Base-by-base conservation (phyloP, 2,329 filamentous ascomycete genomes). In the Venturia asperata region DNA sequence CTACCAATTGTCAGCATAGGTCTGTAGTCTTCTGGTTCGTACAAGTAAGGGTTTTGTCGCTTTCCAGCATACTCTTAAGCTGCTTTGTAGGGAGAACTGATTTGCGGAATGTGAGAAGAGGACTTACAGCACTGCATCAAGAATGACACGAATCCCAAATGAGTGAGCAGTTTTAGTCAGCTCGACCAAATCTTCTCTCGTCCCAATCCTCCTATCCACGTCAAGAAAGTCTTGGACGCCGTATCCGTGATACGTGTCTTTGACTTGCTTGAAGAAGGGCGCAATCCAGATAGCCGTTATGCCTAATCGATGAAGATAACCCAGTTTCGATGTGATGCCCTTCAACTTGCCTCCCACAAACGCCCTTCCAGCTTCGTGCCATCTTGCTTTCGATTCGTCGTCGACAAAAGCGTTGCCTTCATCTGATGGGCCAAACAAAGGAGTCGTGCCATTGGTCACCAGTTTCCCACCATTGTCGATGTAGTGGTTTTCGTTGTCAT, bases 251-350 rank as follows among this genome's bases (percentile, higher is more conserved):
- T 71, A 71, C 4, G 65, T 67, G 30, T 58, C 52, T 43, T 67
- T 58, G 13, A 69, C 66, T 63, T 71, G 70, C 52, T 70, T 70
- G 66, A 70, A 71, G 15, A 71, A 67, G 7, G 70, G 70, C 0
- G 69, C 69, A 27, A 71, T 62, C 69, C 70, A 71, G 10, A 72
- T 37, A 1, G 68, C 67, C n/a, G 67, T 69, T n/a, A 70, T 61
- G 5, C 69, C 70, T 21, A 72, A 49, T 5, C 68, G 67, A 37
- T 69, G 68, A 13, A 72, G 62, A 43, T 72, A 72, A 1, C 69
- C 70, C 5, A 72, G 62, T 63, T 72, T 71, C 15, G 64, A 67
- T 27, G 67, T 66, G 17, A 71, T 62, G 21, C 70, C 70, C 45
- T 61, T 60, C 17, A 71, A 39, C 1, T 66, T 70, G 7, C 70